Conservation (phyloP, 306 rosid species). For the Medicago truncatula region MtrunA17r5.0-ANR NC_053042.1:51142001-51142500, state of each 20-base stretch:
- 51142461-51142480: slow-evolving; percentile 49
- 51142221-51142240: background rate
- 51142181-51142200: background rate
- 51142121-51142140: slow-evolving; percentile 33
- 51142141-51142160: background rate
- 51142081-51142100: slow-evolving; percentile 52
- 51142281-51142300: background rate
- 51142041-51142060: background rate
- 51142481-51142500: slow-evolving; percentile 56
- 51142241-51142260: background rate
- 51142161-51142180: background rate
- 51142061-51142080: slow-evolving; percentile 39
- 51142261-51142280: slow-evolving; percentile 14
- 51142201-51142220: background rate
- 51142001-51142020: slow-evolving; percentile 42
- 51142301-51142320: background rate
- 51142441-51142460: slow-evolving; percentile 57
- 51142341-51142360: slow-evolving; percentile 57
- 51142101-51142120: slow-evolving; percentile 57
- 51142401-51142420: slow-evolving; percentile 63
- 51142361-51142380: slow-evolving; percentile 37
- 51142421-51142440: slow-evolving; percentile 58
- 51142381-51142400: slow-evolving; percentile 47
- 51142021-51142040: slow-evolving; percentile 41
- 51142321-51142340: slow-evolving; percentile 33